These are phyloP conservation scores for Schizosaccharomyces versatilis DNA, from an alignment of 1,139 yeast species.

Conservation along the genomic window DNA sequence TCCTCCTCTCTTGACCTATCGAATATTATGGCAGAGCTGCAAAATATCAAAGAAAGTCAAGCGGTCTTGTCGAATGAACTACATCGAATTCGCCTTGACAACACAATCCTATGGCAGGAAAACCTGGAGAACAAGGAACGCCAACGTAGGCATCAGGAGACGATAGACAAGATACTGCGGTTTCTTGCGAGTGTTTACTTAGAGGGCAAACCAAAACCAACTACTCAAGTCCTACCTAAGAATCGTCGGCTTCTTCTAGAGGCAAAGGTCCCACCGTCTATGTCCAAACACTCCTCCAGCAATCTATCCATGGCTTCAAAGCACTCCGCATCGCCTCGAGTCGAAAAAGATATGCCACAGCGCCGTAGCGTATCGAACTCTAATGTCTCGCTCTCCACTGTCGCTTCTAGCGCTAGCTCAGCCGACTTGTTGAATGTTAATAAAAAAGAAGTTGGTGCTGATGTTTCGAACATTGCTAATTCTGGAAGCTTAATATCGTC, in stretches of 20 bases:
- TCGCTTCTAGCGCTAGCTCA: too few relatives aligned
- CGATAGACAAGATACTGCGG: slow-evolving; percentile 67
- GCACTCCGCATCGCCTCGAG: too few relatives aligned
- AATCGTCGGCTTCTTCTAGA: background rate
- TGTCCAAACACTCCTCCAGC: too few relatives aligned
- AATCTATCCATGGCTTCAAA: too few relatives aligned
- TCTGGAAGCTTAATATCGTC: too few relatives aligned
- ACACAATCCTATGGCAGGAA: slow-evolving; percentile 79
- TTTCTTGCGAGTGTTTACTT: slow-evolving; percentile 29
- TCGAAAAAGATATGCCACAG: too few relatives aligned
- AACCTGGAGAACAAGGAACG: slow-evolving; percentile 64
- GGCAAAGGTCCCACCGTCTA: background rate
- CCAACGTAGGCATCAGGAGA: slow-evolving; percentile 64
- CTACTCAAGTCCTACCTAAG: background rate
- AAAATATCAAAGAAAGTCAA: slow-evolving; percentile 56
- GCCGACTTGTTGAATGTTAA: too few relatives aligned
- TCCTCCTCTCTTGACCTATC: slow-evolving; percentile 7
- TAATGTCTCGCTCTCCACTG: too few relatives aligned
- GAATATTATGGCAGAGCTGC: slow-evolving; percentile 43
- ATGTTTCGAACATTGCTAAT: too few relatives aligned
- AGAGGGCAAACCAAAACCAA: slow-evolving; percentile 2
- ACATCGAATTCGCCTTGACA: slow-evolving; percentile 61
- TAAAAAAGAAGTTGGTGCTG: too few relatives aligned
- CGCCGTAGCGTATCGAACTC: too few relatives aligned
- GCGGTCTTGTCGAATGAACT: slow-evolving; percentile 63